phyloP scores from a whole-genome alignment of 2,329 filamentous ascomycete species.

The Penicillium sp. region DNA sequence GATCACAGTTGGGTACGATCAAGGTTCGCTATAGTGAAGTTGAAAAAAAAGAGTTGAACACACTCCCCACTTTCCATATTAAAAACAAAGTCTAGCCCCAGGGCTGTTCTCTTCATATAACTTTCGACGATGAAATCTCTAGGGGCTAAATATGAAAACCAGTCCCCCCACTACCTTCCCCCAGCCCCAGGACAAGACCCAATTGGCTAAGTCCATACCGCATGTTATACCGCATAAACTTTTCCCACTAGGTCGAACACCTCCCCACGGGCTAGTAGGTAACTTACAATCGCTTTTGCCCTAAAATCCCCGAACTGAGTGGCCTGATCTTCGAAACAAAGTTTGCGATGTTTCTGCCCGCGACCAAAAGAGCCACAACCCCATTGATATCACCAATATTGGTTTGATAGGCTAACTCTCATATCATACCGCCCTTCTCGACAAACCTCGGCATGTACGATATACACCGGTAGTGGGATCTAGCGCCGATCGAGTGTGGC shows the following conservation, averaged over 20 bases:
- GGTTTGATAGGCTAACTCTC: not conserved
- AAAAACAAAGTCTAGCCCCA: not conserved
- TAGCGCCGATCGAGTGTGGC: constrained; percentile 1
- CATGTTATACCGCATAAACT: constrained; percentile 1
- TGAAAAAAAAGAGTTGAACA: not conserved
- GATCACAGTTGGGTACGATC: not conserved
- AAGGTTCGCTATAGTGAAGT: not conserved
- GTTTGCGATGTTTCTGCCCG: no score
- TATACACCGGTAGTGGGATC: not conserved
- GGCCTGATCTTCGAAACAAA: not conserved
- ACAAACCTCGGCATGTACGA: not conserved
- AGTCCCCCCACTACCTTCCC: not conserved
- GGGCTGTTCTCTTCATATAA: constrained; percentile 1
- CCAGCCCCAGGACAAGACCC: not conserved
- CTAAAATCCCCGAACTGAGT: not conserved
- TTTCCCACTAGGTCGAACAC: not conserved
- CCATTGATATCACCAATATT: not conserved
- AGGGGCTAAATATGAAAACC: not conserved
- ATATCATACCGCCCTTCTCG: not conserved
- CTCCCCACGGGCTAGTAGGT: not conserved
- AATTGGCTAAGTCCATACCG: constrained; percentile 6
- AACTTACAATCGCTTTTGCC: not conserved
- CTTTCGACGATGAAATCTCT: not conserved
- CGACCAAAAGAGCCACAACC: not conserved
- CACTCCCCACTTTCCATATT: not conserved